Evolutionary conservation across 805 yeast genomes (phyloP), one percentile per base, ranked within the genome.

Genomic region (Spathaspora sp.): DNA sequence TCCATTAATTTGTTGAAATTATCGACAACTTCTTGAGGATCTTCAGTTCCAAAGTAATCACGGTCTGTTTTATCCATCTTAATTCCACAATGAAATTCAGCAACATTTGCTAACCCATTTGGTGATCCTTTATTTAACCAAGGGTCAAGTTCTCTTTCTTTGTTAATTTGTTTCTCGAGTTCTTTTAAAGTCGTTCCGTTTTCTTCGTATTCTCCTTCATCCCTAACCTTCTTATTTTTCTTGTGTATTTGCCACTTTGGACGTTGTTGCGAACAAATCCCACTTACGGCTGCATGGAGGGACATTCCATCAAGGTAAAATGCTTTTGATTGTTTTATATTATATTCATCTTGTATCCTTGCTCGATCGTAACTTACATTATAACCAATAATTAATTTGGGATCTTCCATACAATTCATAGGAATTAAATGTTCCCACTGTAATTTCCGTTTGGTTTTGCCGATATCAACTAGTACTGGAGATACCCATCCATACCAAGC

Each of bases 401-500:
- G 75, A 1, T 59, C 60, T 1, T 60, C 53, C 23, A 65, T 54
- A 0, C 83, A 73, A 55, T 88, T 82, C 64, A 93, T 63, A 0
- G 98, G 97, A 0, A 96, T 82, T 49, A 96, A 68, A 58, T 90
- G 96, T 29, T 85, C 78, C 62, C 64, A 72, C 50, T 71, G 69
- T 26, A 58, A 18, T 14, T 50, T 42, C 20, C 14, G 55, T 49
- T 18, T 61, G 2, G 65, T 58, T 5, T 73, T 69, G 2, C 52
- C 42, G 2, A 82, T 69, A 2, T 79, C 80, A 1, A 87, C 76
- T 18, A 94, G 65, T 63, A 78, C 84, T 0, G 99, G 99, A 0
- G 97, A 90, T 8, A 90, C 84, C 99, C 99, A 94, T 0, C 85
- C 83, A 62, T 92, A 94, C 96, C 97, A 91, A 0, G 97, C 96